phyloP scores from a whole-genome alignment of 1,284 basidiomycete species.

The Wolfiporia cocos region DNA sequence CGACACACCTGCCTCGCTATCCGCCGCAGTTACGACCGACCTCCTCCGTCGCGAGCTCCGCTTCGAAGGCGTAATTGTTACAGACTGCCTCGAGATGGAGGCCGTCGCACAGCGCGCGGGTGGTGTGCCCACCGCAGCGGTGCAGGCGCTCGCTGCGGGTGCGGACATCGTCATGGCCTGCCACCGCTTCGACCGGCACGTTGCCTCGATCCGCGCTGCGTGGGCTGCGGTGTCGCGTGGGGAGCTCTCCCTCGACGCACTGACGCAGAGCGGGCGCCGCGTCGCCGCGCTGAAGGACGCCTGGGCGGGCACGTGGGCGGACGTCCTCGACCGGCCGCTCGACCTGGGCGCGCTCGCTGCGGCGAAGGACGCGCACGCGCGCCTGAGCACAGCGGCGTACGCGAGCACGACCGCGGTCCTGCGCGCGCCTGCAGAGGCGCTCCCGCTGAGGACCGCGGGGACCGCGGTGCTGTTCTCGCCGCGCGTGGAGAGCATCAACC shows the following conservation, averaged over 20 bases:
- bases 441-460: conserved; percentile 29
- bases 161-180: conserved; percentile 70
- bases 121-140: conserved; percentile 41
- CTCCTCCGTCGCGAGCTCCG: conserved; percentile 43
- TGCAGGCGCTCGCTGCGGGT: conserved; percentile 50
- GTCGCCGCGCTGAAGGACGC: conserved; percentile 43
- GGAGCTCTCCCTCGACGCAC: conserved; percentile 29
- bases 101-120: conserved; percentile 53
- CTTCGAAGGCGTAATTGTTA: conserved; percentile 53
- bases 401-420: conserved; percentile 39
- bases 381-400: conserved; percentile 44
- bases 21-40: conserved; percentile 42
- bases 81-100: conserved; percentile 69
- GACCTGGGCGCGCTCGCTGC: conserved; percentile 26
- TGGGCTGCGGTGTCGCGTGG: conserved; percentile 43
- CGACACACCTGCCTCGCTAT: conserved; percentile 53
- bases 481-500: conserved; percentile 47
- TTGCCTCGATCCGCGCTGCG: conserved; percentile 42
- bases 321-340: conserved; percentile 23
- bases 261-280: conserved; percentile 38
- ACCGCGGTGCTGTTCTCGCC: conserved; percentile 49
- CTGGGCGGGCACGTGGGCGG: conserved; percentile 44
- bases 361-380: conserved; percentile 33
- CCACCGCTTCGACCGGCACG: conserved; percentile 49
- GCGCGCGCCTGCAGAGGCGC: conserved; percentile 27